Evolutionary conservation across 2,329 filamentous ascomycete genomes (phyloP), one percentile per base, ranked within the genome.

Genomic region (Aspergillus amoenus): DNA sequence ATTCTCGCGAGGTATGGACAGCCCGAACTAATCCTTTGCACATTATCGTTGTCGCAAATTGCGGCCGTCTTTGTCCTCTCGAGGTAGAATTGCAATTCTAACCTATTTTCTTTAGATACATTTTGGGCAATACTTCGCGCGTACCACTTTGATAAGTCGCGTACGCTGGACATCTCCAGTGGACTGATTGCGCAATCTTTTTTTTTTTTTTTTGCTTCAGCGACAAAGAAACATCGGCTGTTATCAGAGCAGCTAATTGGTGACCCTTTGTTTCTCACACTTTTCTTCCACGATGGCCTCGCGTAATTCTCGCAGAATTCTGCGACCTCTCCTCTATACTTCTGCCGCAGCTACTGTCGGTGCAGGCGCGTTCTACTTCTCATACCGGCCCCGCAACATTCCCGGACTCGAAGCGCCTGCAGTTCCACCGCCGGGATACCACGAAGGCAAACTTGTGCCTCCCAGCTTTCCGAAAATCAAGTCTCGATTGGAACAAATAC

Each of bases 371-470:
- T 78, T 88, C 57, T 88, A 88, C 73, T 76, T 84, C 60, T 79
- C 82, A 64, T 85, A 86, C 69, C 81, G 85, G 48, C 85, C 85
- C 24, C 82, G 84, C 66, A 83, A 86, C 66, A 85, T 88, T 34
- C 85, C 85, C 22, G 85, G 85, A 56, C 79, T 81, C 45, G 84
- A 87, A 66, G 82, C 82, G 34, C 84, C 85, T 3, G 78, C 80
- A 15, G 85, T 87, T 24, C 84, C 85, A 30, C 83, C 85, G n/a
- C 85, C 84, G 0, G 84, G 82, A 17, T 85, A 84, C 67, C 81
- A 80, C 61, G 81, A 84, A 55, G 85, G 85, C 45, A 78, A 83
- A 58, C 82, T 87, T 64, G 71, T 78, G 5, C 78, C 78, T 9
- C 81, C 81, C 3, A 77, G 76, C 52, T 83, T 83, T 64, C 81